These are phyloP conservation scores for Phytophthora colocasiae DNA, from an alignment of 352 stramenopile genomes.

Conservation along the genomic window DNA sequence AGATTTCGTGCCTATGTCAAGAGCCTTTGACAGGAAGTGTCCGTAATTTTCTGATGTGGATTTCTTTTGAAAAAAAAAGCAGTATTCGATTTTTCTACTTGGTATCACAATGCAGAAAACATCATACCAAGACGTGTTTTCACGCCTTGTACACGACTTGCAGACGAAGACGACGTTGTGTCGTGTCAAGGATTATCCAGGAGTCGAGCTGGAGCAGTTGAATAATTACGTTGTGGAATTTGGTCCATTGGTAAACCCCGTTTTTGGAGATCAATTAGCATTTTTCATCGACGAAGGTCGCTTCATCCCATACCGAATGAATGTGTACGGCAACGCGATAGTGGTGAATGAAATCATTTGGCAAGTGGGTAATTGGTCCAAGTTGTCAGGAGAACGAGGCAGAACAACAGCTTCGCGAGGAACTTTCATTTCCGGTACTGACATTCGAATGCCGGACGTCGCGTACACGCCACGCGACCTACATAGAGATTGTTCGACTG, in stretches of 20 bases:
- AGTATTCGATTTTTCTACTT: too few species aligned
- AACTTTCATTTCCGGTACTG: constrained; percentile 6
- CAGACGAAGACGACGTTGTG: constrained; percentile 24
- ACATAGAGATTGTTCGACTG: constrained; percentile 2
- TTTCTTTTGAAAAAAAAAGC: too few species aligned
- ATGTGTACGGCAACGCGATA: constrained; percentile 8
- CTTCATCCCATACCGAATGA: constrained; percentile 17
- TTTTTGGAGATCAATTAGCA: constrained; percentile 20
- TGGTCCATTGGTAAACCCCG: constrained; percentile 18
- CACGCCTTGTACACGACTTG: constrained; percentile 8
- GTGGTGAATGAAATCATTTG: not conserved
- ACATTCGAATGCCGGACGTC: constrained; percentile 16
- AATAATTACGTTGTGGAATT: constrained; percentile 20
- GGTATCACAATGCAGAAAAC: not conserved
- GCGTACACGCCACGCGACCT: not conserved
- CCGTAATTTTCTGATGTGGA: too few species aligned
- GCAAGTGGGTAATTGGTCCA: not conserved
- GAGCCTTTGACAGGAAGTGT: too few species aligned
- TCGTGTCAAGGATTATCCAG: constrained; percentile 3
- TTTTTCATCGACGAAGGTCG: constrained; percentile 37
- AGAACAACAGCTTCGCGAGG: constrained; percentile 10
- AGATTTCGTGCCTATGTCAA: too few species aligned
- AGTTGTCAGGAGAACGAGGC: constrained; percentile 7
- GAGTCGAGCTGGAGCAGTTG: constrained; percentile 21
- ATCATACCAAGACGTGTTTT: too few species aligned